Evolutionary conservation across 2,329 filamentous ascomycete species (phyloP).

Genomic region (Trematosphaeria pertusa): DNA sequence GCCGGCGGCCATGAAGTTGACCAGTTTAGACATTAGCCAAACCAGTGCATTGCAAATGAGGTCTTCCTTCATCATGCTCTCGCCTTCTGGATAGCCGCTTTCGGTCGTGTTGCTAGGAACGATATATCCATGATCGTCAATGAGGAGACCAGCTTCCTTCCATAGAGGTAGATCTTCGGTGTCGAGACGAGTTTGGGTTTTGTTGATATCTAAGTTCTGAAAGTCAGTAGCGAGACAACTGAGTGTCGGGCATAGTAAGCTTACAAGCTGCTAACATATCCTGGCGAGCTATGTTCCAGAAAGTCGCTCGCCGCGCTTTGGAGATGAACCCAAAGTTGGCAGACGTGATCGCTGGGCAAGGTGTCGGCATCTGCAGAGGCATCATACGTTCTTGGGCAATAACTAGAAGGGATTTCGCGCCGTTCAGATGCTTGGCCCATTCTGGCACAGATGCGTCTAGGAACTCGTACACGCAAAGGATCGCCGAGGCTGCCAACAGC

Average conservation of each 20-base stretch:
- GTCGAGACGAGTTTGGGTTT: conserved; percentile 66
- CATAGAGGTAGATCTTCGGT: conserved; percentile 68
- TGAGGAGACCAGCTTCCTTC: conserved; percentile 67
- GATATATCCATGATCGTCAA: conserved; percentile 62
- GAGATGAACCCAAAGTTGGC: conserved; percentile 50
- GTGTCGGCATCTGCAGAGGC: conserved; percentile 53
- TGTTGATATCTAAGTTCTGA: conserved; percentile 60
- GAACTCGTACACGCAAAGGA: conserved; percentile 72
- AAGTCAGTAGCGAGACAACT: no score
- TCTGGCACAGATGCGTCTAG: conserved; percentile 69
- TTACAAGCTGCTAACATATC: conserved; percentile 69
- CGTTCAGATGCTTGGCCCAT: conserved; percentile 70
- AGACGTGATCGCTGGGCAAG: conserved; percentile 36
- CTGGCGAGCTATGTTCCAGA: conserved; percentile 72
- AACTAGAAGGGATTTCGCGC: conserved; percentile 68
- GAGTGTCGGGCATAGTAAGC: no score
- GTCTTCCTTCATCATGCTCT: conserved; percentile 66
- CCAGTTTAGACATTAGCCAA: conserved; percentile 70
- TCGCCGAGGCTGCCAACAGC: conserved; percentile 69
- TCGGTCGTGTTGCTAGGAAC: conserved; percentile 52
- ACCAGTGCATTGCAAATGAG: conserved; percentile 69
- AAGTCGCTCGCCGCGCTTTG: conserved; percentile 64
- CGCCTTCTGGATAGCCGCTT: conserved; percentile 51
- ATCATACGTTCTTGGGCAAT: conserved; percentile 60
- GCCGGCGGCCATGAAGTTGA: conserved; percentile 68